Evolutionary conservation across 2,329 filamentous ascomycete genomes (phyloP).

Genomic region (Penicillium italicum): DNA sequence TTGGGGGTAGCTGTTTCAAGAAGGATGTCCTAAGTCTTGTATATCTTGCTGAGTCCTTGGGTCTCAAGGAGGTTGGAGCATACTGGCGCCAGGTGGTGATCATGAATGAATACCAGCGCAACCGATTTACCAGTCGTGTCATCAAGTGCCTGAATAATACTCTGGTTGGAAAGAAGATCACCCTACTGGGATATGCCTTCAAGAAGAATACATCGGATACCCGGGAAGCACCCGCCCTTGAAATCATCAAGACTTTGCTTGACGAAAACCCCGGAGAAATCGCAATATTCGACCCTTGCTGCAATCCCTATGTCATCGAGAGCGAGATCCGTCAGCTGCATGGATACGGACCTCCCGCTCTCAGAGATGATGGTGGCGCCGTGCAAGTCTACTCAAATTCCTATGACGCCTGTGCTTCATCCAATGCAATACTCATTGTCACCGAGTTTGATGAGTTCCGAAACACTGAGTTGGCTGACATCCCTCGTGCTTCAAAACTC

Average conservation of each 20-base stretch:
- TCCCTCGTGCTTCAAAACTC: background rate
- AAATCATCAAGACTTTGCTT: slow-evolving; percentile 15
- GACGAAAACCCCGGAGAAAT: slow-evolving; percentile 17
- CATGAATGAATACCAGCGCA: slow-evolving; percentile 72
- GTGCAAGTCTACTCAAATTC: slow-evolving; percentile 16
- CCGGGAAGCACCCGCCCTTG: slow-evolving; percentile 60
- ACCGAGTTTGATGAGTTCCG: slow-evolving; percentile 20
- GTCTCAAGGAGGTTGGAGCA: slow-evolving; percentile 65
- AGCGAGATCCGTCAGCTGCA: slow-evolving; percentile 12
- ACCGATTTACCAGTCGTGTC: slow-evolving; percentile 64
- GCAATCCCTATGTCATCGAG: slow-evolving; percentile 7
- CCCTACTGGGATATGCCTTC: slow-evolving; percentile 71
- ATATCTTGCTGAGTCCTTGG: slow-evolving; percentile 67
- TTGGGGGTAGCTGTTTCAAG: slow-evolving; percentile 76
- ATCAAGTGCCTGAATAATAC: slow-evolving; percentile 66
- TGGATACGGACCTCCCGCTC: slow-evolving; percentile 8
- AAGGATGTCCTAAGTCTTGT: slow-evolving; percentile 73
- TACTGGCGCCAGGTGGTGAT: slow-evolving; percentile 72
- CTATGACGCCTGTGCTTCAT: slow-evolving; percentile 13
- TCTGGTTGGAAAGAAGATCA: slow-evolving; percentile 67
- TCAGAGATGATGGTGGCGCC: slow-evolving; percentile 17
- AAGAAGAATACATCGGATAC: slow-evolving; percentile 77
- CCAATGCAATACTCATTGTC: slow-evolving; percentile 16
- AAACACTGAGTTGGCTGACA: background rate
- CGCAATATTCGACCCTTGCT: slow-evolving; percentile 17